Conservation (phyloP, 106 monocot species). For the Triglochin maritima region DNA sequence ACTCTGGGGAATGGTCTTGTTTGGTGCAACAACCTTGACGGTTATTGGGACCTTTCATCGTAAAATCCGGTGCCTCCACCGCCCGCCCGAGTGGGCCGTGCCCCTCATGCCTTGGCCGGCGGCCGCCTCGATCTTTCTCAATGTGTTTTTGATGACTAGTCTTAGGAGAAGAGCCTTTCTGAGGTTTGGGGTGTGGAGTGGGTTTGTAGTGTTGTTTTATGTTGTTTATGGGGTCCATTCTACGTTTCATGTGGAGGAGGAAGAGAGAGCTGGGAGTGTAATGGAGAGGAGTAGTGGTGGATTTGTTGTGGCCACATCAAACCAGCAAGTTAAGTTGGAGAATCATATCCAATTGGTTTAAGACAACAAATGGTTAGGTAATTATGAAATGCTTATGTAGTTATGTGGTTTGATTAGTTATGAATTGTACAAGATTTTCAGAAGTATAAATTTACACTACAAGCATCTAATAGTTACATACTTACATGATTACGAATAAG, state of each 20-base stretch:
- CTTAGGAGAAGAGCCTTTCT: slow-evolving; percentile 32
- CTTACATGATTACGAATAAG: too few species aligned
- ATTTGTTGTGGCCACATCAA: too few species aligned
- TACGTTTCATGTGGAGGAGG: slow-evolving; percentile 47
- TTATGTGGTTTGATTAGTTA: too few species aligned
- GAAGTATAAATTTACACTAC: too few species aligned
- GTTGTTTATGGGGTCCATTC: slow-evolving; percentile 65
- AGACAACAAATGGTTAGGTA: too few species aligned
- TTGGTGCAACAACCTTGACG: slow-evolving; percentile 15
- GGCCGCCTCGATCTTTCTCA: slow-evolving; percentile 46
- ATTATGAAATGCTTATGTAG: too few species aligned
- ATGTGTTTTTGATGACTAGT: slow-evolving; percentile 45
- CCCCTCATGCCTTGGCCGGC: slow-evolving; percentile 74
- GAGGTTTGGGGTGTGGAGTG: slow-evolving; percentile 54
- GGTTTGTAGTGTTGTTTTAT: slow-evolving; percentile 35
- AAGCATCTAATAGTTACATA: too few species aligned
- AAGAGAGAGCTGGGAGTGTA: too few species aligned
- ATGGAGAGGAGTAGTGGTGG: too few species aligned
- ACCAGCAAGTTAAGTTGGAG: too few species aligned
- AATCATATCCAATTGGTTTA: too few species aligned
- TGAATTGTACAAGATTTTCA: too few species aligned
- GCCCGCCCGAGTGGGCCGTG: slow-evolving; percentile 36
- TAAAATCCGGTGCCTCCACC: slow-evolving; percentile 6
- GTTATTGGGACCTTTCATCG: slow-evolving; percentile 32
- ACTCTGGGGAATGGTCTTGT: slow-evolving; percentile 27